Conservation (phyloP, 177 flowering plant genomes). For the Vitis hybrid region DNA sequence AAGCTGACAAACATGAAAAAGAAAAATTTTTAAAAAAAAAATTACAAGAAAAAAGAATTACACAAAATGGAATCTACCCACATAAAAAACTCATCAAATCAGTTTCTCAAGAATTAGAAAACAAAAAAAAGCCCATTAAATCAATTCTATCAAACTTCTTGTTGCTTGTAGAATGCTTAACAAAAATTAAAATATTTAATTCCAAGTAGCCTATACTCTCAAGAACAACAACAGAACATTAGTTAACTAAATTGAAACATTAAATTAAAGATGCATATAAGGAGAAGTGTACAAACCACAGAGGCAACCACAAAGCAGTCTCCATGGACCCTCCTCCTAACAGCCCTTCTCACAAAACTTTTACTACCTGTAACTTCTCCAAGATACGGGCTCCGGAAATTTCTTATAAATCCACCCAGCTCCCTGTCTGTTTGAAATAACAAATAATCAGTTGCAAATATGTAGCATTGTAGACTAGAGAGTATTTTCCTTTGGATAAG, state of each 20-base stretch:
- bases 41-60: background rate
- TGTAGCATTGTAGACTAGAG: too few species aligned
- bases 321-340: slow-evolving; percentile 8
- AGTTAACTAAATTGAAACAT: background rate
- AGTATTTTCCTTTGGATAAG: too few species aligned
- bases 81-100: background rate
- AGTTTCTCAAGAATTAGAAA: background rate
- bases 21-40: too few species aligned
- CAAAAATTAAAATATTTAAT: background rate
- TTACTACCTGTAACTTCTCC: slow-evolving; percentile 18
- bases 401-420: slow-evolving; percentile 25
- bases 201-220: background rate
- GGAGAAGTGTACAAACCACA: slow-evolving; percentile 37
- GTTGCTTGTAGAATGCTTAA: background rate
- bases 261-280: background rate
- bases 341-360: slow-evolving; percentile 23
- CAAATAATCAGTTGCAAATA: slow-evolving; percentile 3
- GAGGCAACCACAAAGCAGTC: slow-evolving; percentile 33
- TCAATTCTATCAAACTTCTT: slow-evolving; percentile 4
- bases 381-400: slow-evolving; percentile 32
- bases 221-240: background rate
- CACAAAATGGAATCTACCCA: background rate
- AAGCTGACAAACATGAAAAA: slow-evolving; percentile 41
- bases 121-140: background rate
- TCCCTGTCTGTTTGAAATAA: slow-evolving; percentile 37